Evolutionary conservation across 371 early-diverging fungal genomes (phyloP), one percentile per base, ranked within the genome.

Genomic region (Mortierella sp.): DNA sequence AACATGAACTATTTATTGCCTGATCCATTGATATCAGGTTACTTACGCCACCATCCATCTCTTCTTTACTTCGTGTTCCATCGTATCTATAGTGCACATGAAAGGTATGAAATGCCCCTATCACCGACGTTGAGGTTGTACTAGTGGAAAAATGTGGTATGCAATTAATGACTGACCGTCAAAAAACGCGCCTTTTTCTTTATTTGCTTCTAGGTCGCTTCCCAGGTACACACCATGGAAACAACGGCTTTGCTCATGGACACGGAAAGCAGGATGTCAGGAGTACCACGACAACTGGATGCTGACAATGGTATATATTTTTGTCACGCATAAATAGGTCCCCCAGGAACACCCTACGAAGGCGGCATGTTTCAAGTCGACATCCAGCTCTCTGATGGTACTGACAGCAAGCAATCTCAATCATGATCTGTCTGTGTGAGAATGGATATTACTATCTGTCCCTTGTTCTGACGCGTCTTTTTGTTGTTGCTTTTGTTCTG

Each of bases 321-420:
- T 40, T 29, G 14, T 65, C 9, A 37, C 14, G 43, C 40, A 41
- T 45, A 39, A 48, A 50, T 71, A 72, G 86, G 86, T 44, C 85
- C 86, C 6, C 71, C 73, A 34, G 86, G 74, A 40, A 85, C 86
- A 10, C 85, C 86, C 4, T 85, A 85, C 26, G 79, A 82, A 74
- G 85, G 81, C 13, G 88, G 88, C 31, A 71, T 71, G 34, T 89
- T 86, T 64, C 80, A 80, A 50, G 68, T 90, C 1, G 88, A 88
- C 70, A 84, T 88, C n/a, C 34, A 76, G 0, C 70, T 89, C 8
- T 58, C 74, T 14, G 88, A 86, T 69, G 73, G 75, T 71, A 71
- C 24, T 44, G 41, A 52, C 50, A 37, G 7, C 1, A 2, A 22
- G 31, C 31, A n/a, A 31, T n/a, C 22, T 19, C 22, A 3, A 37